A percentile compares a stretch with the other conserved stretches of the same genome.
These are phyloP conservation scores for Pestalotiopsis sp. DNA, from an alignment of 2,329 filamentous ascomycete genomes.

Conservation along the genomic window DNA sequence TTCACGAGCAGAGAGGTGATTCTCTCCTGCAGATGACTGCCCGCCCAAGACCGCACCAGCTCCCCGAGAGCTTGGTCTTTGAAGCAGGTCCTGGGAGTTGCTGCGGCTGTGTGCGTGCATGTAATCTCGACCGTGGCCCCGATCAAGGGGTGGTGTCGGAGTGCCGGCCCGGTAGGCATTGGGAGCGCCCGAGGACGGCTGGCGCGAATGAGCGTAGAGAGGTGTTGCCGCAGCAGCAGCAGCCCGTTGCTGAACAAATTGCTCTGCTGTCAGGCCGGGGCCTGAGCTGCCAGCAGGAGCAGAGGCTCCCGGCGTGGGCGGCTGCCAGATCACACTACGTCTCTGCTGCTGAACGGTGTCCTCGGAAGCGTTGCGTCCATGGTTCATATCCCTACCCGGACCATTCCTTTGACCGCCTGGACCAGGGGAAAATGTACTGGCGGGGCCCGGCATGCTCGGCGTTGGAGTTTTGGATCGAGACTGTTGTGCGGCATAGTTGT, in stretches of 20 bases:
- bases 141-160: slow-evolving; percentile 43
- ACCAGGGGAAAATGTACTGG: slow-evolving; percentile 33
- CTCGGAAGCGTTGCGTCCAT: slow-evolving; percentile 48
- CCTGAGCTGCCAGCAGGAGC: slow-evolving; percentile 49
- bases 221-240: slow-evolving; percentile 55
- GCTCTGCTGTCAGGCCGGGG: slow-evolving; percentile 65
- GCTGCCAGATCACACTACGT: slow-evolving; percentile 76
- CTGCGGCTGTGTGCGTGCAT: slow-evolving; percentile 43
- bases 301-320: slow-evolving; percentile 40
- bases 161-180: slow-evolving; percentile 38
- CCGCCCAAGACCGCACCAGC: slow-evolving; percentile 49
- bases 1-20: slow-evolving; percentile 78
- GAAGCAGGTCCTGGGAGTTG: slow-evolving; percentile 41
- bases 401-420: slow-evolving; percentile 17
- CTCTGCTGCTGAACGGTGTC: slow-evolving; percentile 39
- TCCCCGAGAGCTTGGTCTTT: slow-evolving; percentile 53
- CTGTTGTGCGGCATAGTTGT: slow-evolving; percentile 57
- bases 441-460: slow-evolving; percentile 18
- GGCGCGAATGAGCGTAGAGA: slow-evolving; percentile 60
- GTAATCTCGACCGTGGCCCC: slow-evolving; percentile 41
- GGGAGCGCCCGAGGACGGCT: slow-evolving; percentile 53
- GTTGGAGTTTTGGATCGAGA: slow-evolving; percentile 32
- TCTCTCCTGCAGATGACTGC: slow-evolving; percentile 39
- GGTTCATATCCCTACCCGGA: slow-evolving; percentile 28
- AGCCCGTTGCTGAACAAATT: slow-evolving; percentile 80